These are phyloP conservation scores for Solanum chilense DNA, from an alignment of 257 asterid genomes.

Conservation along the genomic window DNA sequence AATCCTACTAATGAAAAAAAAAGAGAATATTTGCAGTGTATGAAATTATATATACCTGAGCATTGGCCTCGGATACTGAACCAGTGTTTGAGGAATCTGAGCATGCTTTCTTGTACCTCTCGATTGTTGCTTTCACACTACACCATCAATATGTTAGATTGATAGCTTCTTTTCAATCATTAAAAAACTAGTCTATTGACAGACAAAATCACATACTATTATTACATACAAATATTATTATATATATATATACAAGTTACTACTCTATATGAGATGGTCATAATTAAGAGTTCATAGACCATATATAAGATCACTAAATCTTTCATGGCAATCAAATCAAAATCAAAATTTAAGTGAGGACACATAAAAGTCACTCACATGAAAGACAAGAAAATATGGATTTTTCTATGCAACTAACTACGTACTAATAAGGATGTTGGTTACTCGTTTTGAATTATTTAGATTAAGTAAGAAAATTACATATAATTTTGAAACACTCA, in stretches of 20 bases:
- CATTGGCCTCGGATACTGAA: constrained; percentile 71
- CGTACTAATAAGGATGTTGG: neutral
- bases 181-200: neutral
- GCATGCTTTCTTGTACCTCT: constrained; percentile 88
- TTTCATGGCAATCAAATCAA: neutral
- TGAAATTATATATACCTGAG: constrained; percentile 54
- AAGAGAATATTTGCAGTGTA: neutral
- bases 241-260: neutral
- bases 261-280: neutral
- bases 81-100: constrained; percentile 66
- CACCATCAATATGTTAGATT: neutral
- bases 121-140: constrained; percentile 91
- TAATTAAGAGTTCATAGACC: neutral
- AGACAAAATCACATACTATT: neutral
- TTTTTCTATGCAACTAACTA: neutral
- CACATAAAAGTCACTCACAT: neutral
- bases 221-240: neutral
- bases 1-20: neutral
- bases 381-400: neutral
- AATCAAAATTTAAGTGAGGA: neutral
- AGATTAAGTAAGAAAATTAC: neutral
- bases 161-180: neutral
- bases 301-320: neutral
- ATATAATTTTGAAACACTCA: neutral
- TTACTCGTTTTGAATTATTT: neutral